A percentile compares a stretch with the other conserved stretches of the same genome.
Conservation (phyloP, 352 stramenopile species). For the Halophytophthora polymorphica region DNA sequence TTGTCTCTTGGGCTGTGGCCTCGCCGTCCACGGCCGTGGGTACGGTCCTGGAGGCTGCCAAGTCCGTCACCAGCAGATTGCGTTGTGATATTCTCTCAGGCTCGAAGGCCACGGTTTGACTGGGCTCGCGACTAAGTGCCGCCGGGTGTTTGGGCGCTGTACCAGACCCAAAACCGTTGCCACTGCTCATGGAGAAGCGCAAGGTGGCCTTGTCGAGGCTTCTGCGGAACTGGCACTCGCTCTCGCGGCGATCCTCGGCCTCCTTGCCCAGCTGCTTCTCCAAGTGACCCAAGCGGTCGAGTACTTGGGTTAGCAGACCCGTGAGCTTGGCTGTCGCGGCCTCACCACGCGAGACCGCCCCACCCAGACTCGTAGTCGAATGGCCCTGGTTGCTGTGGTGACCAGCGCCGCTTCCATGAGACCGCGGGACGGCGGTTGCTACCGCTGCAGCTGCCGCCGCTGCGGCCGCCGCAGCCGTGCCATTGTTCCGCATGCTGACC, state of each 20-base stretch:
- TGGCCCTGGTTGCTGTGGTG: neutral
- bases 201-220: conserved; percentile 14
- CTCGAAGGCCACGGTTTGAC: conserved; percentile 38
- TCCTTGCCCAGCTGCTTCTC: conserved; percentile 50
- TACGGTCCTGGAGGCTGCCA: neutral
- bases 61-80: conserved; percentile 28
- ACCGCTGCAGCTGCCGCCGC: conserved; percentile 10
- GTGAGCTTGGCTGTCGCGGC: conserved; percentile 21
- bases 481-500: conserved; percentile 42
- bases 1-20: conserved; percentile 18
- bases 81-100: conserved; percentile 64
- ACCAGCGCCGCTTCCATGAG: neutral
- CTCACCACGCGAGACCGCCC: conserved; percentile 8
- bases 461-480: conserved; percentile 8
- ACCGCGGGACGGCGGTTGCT: neutral
- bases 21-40: conserved; percentile 11
- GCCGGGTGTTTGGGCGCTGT: conserved; percentile 6
- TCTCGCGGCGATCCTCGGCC: conserved; percentile 43
- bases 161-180: neutral
- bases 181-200: conserved; percentile 6
- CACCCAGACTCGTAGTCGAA: conserved; percentile 18
- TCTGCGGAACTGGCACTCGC: conserved; percentile 37
- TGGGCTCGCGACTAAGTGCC: conserved; percentile 1
- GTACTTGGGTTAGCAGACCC: conserved; percentile 41
- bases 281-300: conserved; percentile 46